phyloP scores from a whole-genome alignment of 805 yeast species.

The Jamesozyma jinghongensis region DNA sequence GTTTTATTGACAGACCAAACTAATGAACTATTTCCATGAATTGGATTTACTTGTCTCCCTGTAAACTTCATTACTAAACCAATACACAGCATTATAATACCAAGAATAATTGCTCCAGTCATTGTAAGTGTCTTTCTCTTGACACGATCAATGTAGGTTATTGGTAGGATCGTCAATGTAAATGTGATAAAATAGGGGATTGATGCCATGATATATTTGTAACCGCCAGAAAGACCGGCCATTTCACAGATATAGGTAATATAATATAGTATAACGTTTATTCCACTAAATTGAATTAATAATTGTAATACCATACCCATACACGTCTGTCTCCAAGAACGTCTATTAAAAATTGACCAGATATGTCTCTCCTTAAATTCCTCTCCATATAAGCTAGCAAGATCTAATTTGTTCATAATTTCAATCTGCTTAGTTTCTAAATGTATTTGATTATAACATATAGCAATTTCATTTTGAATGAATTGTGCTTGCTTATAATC shows the following conservation, averaged over 20 bases:
- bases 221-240: slow-evolving; percentile 35
- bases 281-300: slow-evolving; percentile 39
- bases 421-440: slow-evolving; percentile 2
- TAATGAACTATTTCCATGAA: slow-evolving; percentile 29
- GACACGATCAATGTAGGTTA: slow-evolving; percentile 35
- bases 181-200: slow-evolving; percentile 35
- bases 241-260: slow-evolving; percentile 39
- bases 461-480: slow-evolving; percentile 29
- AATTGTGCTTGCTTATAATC: slow-evolving; percentile 33
- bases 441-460: slow-evolving; percentile 7
- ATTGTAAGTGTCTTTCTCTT: slow-evolving; percentile 40
- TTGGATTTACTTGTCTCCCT: slow-evolving; percentile 29
- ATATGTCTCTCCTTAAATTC: background rate
- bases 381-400: slow-evolving; percentile 11
- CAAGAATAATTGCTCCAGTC: slow-evolving; percentile 35
- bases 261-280: slow-evolving; percentile 37
- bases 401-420: slow-evolving; percentile 12
- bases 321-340: slow-evolving; percentile 30
- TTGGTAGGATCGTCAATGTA: slow-evolving; percentile 37
- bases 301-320: slow-evolving; percentile 35
- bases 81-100: slow-evolving; percentile 30
- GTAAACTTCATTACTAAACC: slow-evolving; percentile 31
- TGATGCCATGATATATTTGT: slow-evolving; percentile 30
- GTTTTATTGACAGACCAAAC: slow-evolving; percentile 31
- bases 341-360: slow-evolving; percentile 24